phyloP scores from a whole-genome alignment of 1,139 yeast species.

The Lodderomyces oxycetoniae region DNA sequence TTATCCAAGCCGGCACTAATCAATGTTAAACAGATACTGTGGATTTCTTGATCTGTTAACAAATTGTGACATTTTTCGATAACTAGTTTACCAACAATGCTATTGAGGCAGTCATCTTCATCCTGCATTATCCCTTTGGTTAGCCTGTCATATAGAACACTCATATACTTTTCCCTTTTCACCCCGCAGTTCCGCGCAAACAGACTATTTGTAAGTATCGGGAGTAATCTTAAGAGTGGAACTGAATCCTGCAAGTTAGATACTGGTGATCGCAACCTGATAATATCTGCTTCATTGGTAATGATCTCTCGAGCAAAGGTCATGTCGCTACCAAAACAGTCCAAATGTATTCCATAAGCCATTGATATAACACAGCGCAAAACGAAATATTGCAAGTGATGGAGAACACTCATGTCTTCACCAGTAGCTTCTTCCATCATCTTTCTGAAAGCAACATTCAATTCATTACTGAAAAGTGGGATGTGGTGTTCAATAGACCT shows the following conservation, averaged over 20 bases:
- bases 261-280: conserved; percentile 58
- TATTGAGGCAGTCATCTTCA: conserved; percentile 18
- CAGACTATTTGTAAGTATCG: conserved; percentile 29
- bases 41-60: conserved; percentile 42
- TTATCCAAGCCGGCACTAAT: conserved; percentile 79
- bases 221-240: conserved; percentile 43
- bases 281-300: conserved; percentile 59
- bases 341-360: conserved; percentile 57
- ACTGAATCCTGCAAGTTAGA: conserved; percentile 60
- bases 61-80: conserved; percentile 12
- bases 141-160: conserved; percentile 21
- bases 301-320: conserved; percentile 51
- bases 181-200: conserved; percentile 25
- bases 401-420: conserved; percentile 36
- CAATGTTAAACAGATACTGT: conserved; percentile 67
- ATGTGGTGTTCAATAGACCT: conserved; percentile 40
- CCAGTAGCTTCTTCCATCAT: conserved; percentile 18
- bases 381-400: conserved; percentile 48
- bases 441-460: conserved; percentile 12
- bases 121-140: conserved; percentile 11
- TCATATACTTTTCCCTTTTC: conserved; percentile 55
- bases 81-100: conserved; percentile 43
- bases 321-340: conserved; percentile 36
- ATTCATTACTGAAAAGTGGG: conserved; percentile 9
- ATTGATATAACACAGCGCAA: conserved; percentile 52